phyloP scores from a whole-genome alignment of 768 basidiomycete species.

The Mycena venus region DNA sequence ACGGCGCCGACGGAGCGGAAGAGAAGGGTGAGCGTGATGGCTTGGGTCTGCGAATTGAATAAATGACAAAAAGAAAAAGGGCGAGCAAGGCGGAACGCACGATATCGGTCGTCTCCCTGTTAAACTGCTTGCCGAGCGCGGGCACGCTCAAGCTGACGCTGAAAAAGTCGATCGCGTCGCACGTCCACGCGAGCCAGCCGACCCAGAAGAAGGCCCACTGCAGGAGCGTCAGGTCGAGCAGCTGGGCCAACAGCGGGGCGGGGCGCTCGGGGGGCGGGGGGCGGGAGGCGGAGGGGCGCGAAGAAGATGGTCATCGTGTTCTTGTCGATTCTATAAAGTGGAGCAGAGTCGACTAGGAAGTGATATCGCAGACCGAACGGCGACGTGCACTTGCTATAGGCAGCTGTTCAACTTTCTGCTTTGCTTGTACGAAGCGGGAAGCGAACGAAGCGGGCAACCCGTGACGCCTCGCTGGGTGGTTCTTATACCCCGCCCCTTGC shows the following conservation, averaged over 20 bases:
- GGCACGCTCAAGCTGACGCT: slow-evolving; percentile 74
- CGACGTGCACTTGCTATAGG: neutral
- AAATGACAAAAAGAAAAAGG: neutral
- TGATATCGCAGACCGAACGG: neutral
- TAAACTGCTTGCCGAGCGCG: slow-evolving; percentile 63
- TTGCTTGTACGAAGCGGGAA: too few relatives aligned
- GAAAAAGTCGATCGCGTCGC: slow-evolving; percentile 91
- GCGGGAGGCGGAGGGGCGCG: slow-evolving; percentile 32
- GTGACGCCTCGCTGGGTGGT: too few relatives aligned
- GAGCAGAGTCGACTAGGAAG: neutral
- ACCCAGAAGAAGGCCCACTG: slow-evolving; percentile 36
- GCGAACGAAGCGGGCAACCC: too few relatives aligned
- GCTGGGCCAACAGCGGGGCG: slow-evolving; percentile 4
- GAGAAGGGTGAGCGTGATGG: slow-evolving; percentile 94
- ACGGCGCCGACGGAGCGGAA: slow-evolving; percentile 88
- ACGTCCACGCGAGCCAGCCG: slow-evolving; percentile 88
- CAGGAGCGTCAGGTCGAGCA: neutral
- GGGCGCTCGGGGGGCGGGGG: slow-evolving; percentile 12
- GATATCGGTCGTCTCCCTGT: slow-evolving; percentile 55
- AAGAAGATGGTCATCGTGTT: slow-evolving; percentile 34
- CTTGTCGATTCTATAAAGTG: neutral
- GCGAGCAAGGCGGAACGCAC: slow-evolving; percentile 38
- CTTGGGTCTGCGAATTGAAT: slow-evolving; percentile 63
- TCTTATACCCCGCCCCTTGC: too few relatives aligned
- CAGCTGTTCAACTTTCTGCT: too few relatives aligned